phyloP scores from a whole-genome alignment of 768 basidiomycete species.

The Mycena haematopus region DNA sequence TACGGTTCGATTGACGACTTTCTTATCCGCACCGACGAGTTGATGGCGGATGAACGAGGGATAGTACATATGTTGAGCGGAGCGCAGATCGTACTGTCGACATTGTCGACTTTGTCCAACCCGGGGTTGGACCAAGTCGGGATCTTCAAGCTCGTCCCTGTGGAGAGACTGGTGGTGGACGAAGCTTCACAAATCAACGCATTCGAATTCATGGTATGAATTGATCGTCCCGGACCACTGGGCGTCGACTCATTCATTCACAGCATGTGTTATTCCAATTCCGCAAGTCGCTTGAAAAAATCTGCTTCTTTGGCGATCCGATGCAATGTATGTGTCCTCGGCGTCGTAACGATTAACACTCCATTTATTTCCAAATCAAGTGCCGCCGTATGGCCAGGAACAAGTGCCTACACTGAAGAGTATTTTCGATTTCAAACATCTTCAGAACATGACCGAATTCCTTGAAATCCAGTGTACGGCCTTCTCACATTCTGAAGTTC shows the following conservation, averaged over 20 bases:
- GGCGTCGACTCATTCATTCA: slow-evolving; percentile 31
- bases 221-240: slow-evolving; percentile 41
- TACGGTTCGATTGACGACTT: not conserved
- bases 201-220: slow-evolving; percentile 52
- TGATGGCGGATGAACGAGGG: not conserved
- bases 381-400: no score
- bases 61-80: not conserved
- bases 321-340: no score
- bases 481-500: not conserved
- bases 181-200: slow-evolving; percentile 62
- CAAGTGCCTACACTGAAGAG: slow-evolving; percentile 40
- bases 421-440: slow-evolving; percentile 54
- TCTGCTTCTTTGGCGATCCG: no score
- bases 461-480: slow-evolving; percentile 58
- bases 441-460: slow-evolving; percentile 42
- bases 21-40: not conserved
- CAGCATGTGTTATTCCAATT: no score
- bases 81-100: not conserved
- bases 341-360: no score
- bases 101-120: no score
- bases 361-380: no score
- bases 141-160: not conserved
- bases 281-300: no score
- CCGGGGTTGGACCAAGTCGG: no score
- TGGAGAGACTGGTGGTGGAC: slow-evolving; percentile 52